Evolutionary conservation across 192 early-diverging fungal genomes (phyloP), one percentile per base, ranked within the genome.

Genomic region (Lobulomyces angularis): DNA sequence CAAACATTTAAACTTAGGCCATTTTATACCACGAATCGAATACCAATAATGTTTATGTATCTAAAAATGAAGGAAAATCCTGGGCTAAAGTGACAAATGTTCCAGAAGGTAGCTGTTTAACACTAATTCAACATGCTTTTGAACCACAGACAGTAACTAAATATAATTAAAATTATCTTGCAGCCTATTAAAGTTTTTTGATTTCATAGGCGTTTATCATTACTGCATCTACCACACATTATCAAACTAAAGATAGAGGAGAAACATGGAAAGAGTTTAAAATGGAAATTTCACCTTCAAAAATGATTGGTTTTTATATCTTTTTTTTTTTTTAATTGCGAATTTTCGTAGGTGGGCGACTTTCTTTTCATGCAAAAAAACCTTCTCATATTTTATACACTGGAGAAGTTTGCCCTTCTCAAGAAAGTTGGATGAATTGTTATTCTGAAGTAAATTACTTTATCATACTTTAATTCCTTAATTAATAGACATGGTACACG

Each of bases 321-420:
- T 12, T 47, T 50, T 12, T 41, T n/a, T n/a, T n/a, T n/a, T n/a
- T n/a, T n/a, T n/a, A n/a, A n/a, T n/a, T n/a, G n/a, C n/a, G n/a
- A n/a, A n/a, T n/a, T n/a, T n/a, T n/a, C n/a, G n/a, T n/a, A n/a
- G n/a, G n/a, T n/a, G n/a, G n/a, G n/a, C n/a, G n/a, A n/a, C n/a
- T 80, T 1, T 48, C 64, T 6, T 91, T 91, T 51, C 82, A 91
- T 45, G 81, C 85, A 0, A 63, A 64, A 29, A 59, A 82, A 5
- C 22, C 69, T 0, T 49, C 65, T 26, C 74, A 75, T 65, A 58
- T 88, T 28, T 27, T 91, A 30, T 85, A 79, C 52, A 61, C 52
- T 26, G 78, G 69, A 18, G 53, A 55, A 7, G 60, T 58, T 14
- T 80, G 83, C 48, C 51, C 61, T 1, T 42, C 59, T 33, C 58